These are phyloP conservation scores for Serpula lacrymans DNA, from an alignment of 768 basidiomycete genomes.

Conservation along the genomic window DNA sequence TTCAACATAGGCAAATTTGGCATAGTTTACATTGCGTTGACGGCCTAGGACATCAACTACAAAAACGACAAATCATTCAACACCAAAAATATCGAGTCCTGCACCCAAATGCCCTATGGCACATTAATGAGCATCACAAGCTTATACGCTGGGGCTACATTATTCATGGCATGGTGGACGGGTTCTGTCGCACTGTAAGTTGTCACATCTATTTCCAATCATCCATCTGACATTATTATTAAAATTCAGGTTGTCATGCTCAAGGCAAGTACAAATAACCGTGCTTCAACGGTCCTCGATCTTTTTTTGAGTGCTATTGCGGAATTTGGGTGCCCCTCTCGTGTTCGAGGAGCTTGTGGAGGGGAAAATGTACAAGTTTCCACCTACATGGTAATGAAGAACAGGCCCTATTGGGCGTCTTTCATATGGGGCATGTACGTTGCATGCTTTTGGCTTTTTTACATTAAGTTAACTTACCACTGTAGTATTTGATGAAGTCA, in stretches of 20 bases:
- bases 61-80: slow-evolving; percentile 14
- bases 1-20: slow-evolving; percentile 19
- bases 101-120: slow-evolving; percentile 32
- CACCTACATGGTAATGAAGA: slow-evolving; percentile 11
- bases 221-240: too few species aligned
- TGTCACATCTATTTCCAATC: too few species aligned
- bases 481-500: too few species aligned
- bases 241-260: slow-evolving; percentile 23
- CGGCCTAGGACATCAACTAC: slow-evolving; percentile 21
- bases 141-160: slow-evolving; percentile 33
- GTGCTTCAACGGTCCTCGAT: slow-evolving; percentile 31
- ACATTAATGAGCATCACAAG: slow-evolving; percentile 36
- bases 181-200: slow-evolving; percentile 32
- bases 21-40: slow-evolving; percentile 29
- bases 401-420: slow-evolving; percentile 20
- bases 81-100: slow-evolving; percentile 26
- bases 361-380: slow-evolving; percentile 35
- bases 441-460: neutral
- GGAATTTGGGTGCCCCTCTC: slow-evolving; percentile 26
- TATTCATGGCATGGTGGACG: slow-evolving; percentile 36
- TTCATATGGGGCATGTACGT: slow-evolving; percentile 37
- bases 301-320: slow-evolving; percentile 7
- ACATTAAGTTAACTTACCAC: slow-evolving; percentile 16
- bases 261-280: slow-evolving; percentile 36
- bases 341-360: slow-evolving; percentile 37